Conservation (phyloP, 1,284 basidiomycete species). For the Moesziomyces parantarcticus region DNA sequence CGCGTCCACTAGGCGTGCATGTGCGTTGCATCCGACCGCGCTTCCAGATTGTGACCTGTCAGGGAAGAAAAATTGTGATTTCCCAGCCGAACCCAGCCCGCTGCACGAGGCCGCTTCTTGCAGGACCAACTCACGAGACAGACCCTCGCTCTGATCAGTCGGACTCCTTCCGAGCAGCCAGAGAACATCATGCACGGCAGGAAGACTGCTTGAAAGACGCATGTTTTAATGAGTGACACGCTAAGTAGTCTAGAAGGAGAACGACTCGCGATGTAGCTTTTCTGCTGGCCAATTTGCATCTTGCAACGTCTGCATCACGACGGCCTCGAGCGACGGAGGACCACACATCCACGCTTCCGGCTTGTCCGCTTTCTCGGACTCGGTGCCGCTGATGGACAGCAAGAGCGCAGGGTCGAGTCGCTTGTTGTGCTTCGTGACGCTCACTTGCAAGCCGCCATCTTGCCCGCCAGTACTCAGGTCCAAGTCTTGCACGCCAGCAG, state of each 20-base stretch:
- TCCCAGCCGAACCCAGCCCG: background rate
- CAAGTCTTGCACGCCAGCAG: slow-evolving; percentile 13
- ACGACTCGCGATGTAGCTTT: slow-evolving; percentile 26
- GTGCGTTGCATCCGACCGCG: background rate
- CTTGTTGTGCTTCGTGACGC: slow-evolving; percentile 6
- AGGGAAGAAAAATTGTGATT: background rate
- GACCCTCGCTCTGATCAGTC: slow-evolving; percentile 6
- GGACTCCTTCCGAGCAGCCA: background rate
- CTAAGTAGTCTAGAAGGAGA: slow-evolving; percentile 17
- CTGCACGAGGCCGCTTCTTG: background rate
- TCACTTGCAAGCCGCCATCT: slow-evolving; percentile 1
- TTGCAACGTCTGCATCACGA: slow-evolving; percentile 21
- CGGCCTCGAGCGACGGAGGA: slow-evolving; percentile 17
- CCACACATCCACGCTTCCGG: slow-evolving; percentile 34
- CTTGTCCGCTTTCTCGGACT: background rate
- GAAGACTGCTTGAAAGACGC: no score
- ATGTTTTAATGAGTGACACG: no score
- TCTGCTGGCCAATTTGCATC: slow-evolving; percentile 10
- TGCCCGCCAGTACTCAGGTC: background rate
- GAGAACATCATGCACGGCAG: background rate
- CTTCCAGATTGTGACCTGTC: slow-evolving; percentile 7
- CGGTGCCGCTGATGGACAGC: background rate
- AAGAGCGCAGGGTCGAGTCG: slow-evolving; percentile 20
- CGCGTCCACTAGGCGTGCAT: background rate
- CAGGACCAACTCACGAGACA: slow-evolving; percentile 17